Base-by-base conservation (phyloP, 805 yeast species). In the Cyberlindnera misumaiensis region DNA sequence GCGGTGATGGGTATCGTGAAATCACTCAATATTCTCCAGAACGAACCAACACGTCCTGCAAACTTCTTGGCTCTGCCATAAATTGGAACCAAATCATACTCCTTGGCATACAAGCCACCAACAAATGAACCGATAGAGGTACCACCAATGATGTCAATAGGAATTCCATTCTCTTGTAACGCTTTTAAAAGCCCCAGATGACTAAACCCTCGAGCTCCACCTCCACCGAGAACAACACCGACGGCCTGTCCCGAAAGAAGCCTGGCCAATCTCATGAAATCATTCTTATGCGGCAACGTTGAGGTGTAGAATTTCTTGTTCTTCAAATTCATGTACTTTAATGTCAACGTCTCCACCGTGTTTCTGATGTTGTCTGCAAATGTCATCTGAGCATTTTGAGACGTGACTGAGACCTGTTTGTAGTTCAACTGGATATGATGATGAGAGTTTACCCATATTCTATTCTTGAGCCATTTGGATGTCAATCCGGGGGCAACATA, bases 111-210 rank as follows among this genome's bases (percentile, higher is more conserved):
- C 18, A 93, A 62, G 0, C 97, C 98, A 16, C 98, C 97, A 32
- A 93, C 85, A 60, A 93, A 87, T 0, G 97, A 77, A 0, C 98
- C 98, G 38, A 90, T 90, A 0, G 97, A 89, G 0, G 98, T 90
- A 2, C 98, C 98, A 1, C 98, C 98, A 36, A 90, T 75, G 44
- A 89, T 66, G 61, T 90, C 98, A 28, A 93, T 80, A 0, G 98
- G 98, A 11, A 90, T 83, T 0, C 97, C 97, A 39, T 79, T 77
- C 46, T 85, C 94, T 57, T 90, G 97, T 9, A 90, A 63, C 0
- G 97, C 96, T 36, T 78, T 76, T n/a, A 90, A 74, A 3, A 93
- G 81, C 4, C 98, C 98, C 30, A 90, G 69, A 57, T 90, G 98
- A 11, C 96, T 75, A 11, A 90, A 70, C 2, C 98, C 98, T 49